Evolutionary conservation across 2,329 filamentous ascomycete species (phyloP).

Genomic region (Exserohilum rostratum): DNA sequence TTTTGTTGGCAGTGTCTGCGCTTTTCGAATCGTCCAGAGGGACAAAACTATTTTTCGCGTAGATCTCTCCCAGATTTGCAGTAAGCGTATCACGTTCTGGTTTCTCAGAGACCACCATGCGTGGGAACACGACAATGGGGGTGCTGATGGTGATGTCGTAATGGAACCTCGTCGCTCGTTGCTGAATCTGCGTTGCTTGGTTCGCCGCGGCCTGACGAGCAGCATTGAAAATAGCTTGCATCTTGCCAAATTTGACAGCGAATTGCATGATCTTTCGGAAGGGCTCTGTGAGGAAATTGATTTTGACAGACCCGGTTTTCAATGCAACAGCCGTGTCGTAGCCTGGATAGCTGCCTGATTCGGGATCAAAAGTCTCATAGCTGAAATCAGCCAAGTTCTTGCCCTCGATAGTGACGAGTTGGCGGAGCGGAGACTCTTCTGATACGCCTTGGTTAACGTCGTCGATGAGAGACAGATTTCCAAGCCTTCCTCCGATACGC

Average conservation of each 20-base stretch:
- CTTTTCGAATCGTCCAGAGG: conserved; percentile 78
- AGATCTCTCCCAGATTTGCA: conserved; percentile 95
- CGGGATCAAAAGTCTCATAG: conserved; percentile 91
- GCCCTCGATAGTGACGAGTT: conserved; percentile 92
- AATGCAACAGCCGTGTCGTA: conserved; percentile 93
- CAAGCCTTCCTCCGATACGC: conserved; percentile 84
- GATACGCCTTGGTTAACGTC: conserved; percentile 92
- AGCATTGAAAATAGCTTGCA: conserved; percentile 99
- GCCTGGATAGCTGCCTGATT: conserved; percentile 80
- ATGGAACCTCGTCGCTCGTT: conserved; percentile 87
- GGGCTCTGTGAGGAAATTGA: conserved; percentile 96
- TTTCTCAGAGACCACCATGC: conserved; percentile 72
- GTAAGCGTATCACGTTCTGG: conserved; percentile 82
- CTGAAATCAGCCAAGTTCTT: conserved; percentile 95
- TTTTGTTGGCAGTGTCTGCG: conserved; percentile 81
- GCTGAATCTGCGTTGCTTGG: conserved; percentile 90
- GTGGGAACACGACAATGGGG: conserved; percentile 93
- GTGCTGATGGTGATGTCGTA: conserved; percentile 94
- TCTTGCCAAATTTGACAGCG: conserved; percentile 97
- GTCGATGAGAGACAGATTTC: conserved; percentile 86
- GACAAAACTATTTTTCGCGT: conserved; percentile 90
- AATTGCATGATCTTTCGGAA: conserved; percentile 99
- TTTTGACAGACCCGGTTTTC: conserved; percentile 90
- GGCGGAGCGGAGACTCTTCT: conserved; percentile 78
- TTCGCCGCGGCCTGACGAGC: conserved; percentile 92